phyloP scores from a whole-genome alignment of 164 flowering plant species.

The Tinospora cordifolia region DNA sequence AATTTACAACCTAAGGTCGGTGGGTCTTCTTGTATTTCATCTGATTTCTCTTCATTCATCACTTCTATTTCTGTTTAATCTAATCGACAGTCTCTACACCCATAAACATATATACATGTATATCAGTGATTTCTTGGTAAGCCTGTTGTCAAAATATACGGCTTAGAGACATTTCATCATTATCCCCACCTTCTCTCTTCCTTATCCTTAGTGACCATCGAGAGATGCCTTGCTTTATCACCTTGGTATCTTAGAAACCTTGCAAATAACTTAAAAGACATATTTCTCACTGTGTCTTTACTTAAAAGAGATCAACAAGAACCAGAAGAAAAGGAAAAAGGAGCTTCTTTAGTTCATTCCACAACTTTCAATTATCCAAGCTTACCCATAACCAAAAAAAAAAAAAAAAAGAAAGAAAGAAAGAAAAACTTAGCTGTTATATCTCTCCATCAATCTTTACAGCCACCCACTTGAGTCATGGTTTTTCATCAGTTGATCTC shows the following conservation, averaged over 20 bases:
- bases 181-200: conserved; percentile 12
- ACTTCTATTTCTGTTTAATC: no score
- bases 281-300: conserved; percentile 3
- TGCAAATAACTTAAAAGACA: conserved; percentile 9
- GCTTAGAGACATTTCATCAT: background rate
- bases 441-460: no score
- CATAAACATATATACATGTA: no score
- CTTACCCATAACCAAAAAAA: no score
- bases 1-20: no score
- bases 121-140: no score
- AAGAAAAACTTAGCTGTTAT: no score
- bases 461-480: background rate
- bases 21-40: no score
- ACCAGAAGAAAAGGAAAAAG: background rate
- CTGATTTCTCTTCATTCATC: no score
- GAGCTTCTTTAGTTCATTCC: background rate
- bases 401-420: no score
- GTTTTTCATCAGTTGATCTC: conserved; percentile 7
- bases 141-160: no score
- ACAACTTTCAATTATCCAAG: background rate
- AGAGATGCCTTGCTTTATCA: conserved; percentile 25
- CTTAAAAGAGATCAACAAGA: background rate
- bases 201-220: conserved; percentile 19
- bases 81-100: no score
- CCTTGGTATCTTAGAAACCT: conserved; percentile 16